phyloP scores from a whole-genome alignment of 129 eudicot genomes.

The Calendula officinalis region DNA sequence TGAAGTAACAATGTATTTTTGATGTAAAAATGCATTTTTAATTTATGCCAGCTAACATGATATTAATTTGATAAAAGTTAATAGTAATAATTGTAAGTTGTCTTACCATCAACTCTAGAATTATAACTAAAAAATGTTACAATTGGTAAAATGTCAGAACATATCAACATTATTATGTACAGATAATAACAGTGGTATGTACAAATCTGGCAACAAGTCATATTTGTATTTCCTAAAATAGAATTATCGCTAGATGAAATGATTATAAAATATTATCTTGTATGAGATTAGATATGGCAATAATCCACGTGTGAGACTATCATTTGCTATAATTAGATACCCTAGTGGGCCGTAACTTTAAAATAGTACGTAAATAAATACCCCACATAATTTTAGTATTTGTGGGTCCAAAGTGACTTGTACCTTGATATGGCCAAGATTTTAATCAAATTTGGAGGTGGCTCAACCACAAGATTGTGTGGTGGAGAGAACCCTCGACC shows the following conservation, averaged over 20 bases:
- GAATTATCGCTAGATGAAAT: not conserved
- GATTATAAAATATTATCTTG: conserved; percentile 22
- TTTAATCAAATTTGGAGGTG: conserved; percentile 16
- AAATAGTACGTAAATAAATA: not conserved
- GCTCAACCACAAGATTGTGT: conserved; percentile 45
- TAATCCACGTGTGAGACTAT: conserved; percentile 26
- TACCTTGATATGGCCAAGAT: conserved; percentile 32
- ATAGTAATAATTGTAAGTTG: no score
- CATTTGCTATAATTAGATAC: conserved; percentile 37
- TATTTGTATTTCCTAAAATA: conserved; percentile 2
- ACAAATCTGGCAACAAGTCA: not conserved
- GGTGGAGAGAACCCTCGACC: conserved; percentile 40
- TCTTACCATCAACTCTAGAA: no score
- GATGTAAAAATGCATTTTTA: no score
- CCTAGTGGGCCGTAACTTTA: conserved; percentile 17
- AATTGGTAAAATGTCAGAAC: no score
- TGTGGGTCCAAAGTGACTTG: conserved; percentile 23
- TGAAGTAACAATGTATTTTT: no score
- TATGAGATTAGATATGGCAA: conserved; percentile 22
- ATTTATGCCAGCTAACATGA: no score
- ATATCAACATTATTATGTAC: no score
- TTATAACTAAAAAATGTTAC: no score
- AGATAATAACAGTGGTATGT: no score
- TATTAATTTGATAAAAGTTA: no score
- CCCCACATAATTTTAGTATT: conserved; percentile 2